Conservation (phyloP, 2,329 filamentous ascomycete genomes). For the Aspergillus terreus region DNA sequence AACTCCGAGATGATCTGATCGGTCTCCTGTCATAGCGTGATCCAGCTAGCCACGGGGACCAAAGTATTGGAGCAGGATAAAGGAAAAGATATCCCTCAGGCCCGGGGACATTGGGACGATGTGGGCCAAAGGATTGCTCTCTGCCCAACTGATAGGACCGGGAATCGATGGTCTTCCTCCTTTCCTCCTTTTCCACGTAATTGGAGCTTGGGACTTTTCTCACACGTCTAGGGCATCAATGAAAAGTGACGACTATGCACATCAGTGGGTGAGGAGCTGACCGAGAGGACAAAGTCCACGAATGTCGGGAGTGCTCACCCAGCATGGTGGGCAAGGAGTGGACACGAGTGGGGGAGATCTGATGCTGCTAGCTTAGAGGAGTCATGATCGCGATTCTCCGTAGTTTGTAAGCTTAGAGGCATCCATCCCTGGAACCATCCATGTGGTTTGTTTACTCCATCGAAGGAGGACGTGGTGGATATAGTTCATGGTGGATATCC, state of each 20-base stretch:
- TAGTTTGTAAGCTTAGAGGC: too few relatives aligned
- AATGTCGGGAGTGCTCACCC: background rate
- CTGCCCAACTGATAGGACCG: background rate
- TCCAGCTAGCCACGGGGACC: background rate
- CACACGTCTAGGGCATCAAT: background rate
- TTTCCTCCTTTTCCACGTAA: background rate
- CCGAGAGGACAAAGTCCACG: background rate
- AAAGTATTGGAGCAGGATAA: background rate
- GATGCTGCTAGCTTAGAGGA: background rate
- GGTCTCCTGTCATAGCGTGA: background rate
- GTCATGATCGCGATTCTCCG: background rate
- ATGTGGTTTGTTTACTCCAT: background rate
- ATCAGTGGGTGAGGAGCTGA: background rate
- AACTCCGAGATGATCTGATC: conserved; percentile 1
- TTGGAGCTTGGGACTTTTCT: background rate
- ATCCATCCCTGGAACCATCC: background rate
- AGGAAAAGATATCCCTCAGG: background rate
- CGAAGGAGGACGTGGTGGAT: background rate
- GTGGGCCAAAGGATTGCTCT: background rate
- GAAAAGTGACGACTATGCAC: background rate
- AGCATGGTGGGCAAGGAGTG: background rate
- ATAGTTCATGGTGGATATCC: background rate
- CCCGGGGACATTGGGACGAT: background rate
- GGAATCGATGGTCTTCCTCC: background rate
- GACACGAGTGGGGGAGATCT: background rate